Percentiles rank a stretch among this genome's conserved stretches.
Evolutionary conservation across 2,329 filamentous ascomycete species (phyloP).

Genomic region (Alternaria sp.): DNA sequence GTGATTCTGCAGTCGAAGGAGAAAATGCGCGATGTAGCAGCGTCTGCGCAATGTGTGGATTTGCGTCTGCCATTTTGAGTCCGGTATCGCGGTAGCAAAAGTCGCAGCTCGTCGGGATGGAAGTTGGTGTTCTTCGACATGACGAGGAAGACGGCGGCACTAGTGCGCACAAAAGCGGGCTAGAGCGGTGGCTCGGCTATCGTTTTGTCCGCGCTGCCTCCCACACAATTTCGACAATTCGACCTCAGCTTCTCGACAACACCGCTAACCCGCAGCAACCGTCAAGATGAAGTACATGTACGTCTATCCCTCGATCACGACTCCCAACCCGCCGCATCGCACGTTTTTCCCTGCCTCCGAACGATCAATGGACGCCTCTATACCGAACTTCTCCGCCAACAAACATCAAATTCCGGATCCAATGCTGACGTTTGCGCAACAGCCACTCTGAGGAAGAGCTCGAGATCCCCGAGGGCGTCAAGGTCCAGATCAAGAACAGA

Average conservation of each 20-base stretch:
- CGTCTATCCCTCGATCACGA: constrained; percentile 25
- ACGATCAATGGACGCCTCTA: constrained; percentile 16
- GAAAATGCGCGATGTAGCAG: constrained; percentile 82
- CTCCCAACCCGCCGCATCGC: constrained; percentile 19
- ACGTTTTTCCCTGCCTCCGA: constrained; percentile 16
- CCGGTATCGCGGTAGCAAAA: background rate
- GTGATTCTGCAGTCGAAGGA: constrained; percentile 70
- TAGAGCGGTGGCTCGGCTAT: constrained; percentile 21
- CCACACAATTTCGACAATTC: constrained; percentile 16
- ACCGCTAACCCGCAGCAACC: constrained; percentile 45
- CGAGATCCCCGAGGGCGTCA: constrained; percentile 96
- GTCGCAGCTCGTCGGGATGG: background rate
- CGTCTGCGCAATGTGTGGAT: constrained; percentile 47
- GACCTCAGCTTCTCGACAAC: constrained; percentile 33
- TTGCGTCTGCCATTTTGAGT: constrained; percentile 25
- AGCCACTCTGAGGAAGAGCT: constrained; percentile 92
- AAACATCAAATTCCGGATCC: constrained; percentile 20
- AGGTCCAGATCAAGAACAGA: constrained; percentile 96
- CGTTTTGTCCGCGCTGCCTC: constrained; percentile 18
- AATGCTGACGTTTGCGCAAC: constrained; percentile 41
- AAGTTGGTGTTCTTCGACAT: background rate
- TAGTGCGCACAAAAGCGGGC: constrained; percentile 12
- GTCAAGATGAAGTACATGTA: constrained; percentile 97
- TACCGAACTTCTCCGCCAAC: constrained; percentile 18
- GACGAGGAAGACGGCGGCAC: constrained; percentile 6